Conservation (phyloP, 805 yeast genomes). For the Yarrowia phangngaensis region DNA sequence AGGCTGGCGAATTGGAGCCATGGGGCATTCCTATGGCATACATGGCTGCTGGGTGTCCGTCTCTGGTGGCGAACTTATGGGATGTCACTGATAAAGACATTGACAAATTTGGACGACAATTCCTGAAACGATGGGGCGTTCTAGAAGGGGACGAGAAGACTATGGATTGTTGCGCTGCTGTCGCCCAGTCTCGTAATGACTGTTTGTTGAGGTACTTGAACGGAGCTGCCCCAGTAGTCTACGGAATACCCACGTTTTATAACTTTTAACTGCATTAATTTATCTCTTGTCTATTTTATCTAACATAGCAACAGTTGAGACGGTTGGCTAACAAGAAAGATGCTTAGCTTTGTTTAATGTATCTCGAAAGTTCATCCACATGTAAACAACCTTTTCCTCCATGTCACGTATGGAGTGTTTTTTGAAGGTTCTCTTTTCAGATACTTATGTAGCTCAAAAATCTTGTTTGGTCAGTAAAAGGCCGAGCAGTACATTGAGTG, state of each 20-base stretch:
- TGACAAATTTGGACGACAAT: slow-evolving; percentile 63
- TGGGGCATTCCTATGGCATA: slow-evolving; percentile 75
- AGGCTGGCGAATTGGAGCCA: slow-evolving; percentile 59
- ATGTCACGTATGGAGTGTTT: no score
- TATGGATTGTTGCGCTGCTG: slow-evolving; percentile 44
- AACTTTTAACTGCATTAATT: slow-evolving; percentile 27
- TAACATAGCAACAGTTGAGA: no score
- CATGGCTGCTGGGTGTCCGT: slow-evolving; percentile 74
- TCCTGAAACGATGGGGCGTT: slow-evolving; percentile 67
- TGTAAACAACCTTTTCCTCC: no score
- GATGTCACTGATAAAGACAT: slow-evolving; percentile 96
- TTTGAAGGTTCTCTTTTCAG: no score
- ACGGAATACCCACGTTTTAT: slow-evolving; percentile 64
- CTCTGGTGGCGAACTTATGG: slow-evolving; percentile 86
- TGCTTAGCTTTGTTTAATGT: no score
- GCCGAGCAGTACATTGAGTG: no score
- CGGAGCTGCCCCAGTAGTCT: slow-evolving; percentile 89
- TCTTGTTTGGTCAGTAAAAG: no score
- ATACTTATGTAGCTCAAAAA: no score
- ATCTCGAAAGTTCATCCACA: no score
- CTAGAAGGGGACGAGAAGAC: slow-evolving; percentile 34
- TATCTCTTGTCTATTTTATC: no score
- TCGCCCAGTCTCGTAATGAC: slow-evolving; percentile 55
- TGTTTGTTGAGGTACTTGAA: slow-evolving; percentile 74
- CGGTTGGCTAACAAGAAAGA: no score